phyloP scores from a whole-genome alignment of 306 rosid genomes.

The Rosa persica region DNA sequence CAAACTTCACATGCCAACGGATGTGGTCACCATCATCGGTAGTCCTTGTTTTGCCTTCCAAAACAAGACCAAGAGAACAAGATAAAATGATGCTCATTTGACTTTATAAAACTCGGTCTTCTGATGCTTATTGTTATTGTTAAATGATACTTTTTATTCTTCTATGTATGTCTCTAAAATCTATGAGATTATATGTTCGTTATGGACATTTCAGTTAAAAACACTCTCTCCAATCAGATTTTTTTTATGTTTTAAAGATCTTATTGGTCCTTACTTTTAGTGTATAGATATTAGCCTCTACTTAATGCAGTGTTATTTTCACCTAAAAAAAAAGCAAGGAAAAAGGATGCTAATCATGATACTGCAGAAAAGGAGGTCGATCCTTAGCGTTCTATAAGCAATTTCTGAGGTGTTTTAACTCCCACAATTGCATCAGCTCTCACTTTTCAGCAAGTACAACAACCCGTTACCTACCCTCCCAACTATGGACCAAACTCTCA shows the following conservation, averaged over 20 bases:
- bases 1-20: too few relatives aligned
- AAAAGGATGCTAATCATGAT: background rate
- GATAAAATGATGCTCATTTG: too few relatives aligned
- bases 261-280: too few relatives aligned
- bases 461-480: slow-evolving; percentile 8
- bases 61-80: too few relatives aligned
- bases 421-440: background rate
- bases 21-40: too few relatives aligned
- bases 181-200: background rate
- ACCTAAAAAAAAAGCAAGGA: background rate
- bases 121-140: too few relatives aligned
- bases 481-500: background rate
- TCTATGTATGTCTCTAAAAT: too few relatives aligned
- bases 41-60: background rate
- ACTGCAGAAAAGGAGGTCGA: background rate
- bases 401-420: background rate
- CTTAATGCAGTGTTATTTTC: too few relatives aligned
- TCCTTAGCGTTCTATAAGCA: background rate
- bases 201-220: background rate
- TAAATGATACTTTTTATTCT: background rate
- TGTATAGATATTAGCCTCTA: background rate
- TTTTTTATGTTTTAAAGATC: too few relatives aligned
- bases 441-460: background rate
- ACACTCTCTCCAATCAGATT: too few relatives aligned
- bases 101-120: too few relatives aligned